Conservation (phyloP, 257 asterid genomes). For the Agastache rugosa region DNA sequence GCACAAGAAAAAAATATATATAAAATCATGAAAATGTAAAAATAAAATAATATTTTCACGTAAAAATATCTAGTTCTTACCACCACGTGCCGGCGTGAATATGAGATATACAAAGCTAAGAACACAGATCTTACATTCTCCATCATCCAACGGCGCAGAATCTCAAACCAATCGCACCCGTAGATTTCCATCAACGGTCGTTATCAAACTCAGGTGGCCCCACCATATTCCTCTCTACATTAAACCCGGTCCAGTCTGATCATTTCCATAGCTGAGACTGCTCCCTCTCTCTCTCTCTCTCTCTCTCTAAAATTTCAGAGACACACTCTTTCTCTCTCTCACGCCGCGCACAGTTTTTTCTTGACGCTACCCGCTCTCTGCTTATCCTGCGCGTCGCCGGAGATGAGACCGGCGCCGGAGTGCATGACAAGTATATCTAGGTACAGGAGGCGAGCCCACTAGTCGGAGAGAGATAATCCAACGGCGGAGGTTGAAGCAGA, state of each 20-base stretch:
- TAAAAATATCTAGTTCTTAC: conserved; percentile 4
- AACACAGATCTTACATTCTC: conserved; percentile 49
- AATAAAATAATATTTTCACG: neutral
- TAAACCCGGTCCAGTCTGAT: conserved; percentile 48
- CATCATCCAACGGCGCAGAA: conserved; percentile 51
- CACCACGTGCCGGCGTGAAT: conserved; percentile 52
- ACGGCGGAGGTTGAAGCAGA: conserved; percentile 38
- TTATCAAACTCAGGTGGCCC: conserved; percentile 44
- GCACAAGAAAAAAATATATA: neutral
- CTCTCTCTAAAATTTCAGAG: conserved; percentile 27
- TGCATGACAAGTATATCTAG: conserved; percentile 48
- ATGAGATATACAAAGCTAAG: conserved; percentile 30
- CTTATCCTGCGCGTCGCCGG: conserved; percentile 48
- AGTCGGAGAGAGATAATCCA: conserved; percentile 8
- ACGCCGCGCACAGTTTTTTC: conserved; percentile 16
- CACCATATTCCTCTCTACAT: conserved; percentile 38
- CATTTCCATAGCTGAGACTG: conserved; percentile 38
- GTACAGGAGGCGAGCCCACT: conserved; percentile 48
- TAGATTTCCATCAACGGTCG: conserved; percentile 43
- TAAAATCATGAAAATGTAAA: neutral
- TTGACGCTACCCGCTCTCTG: conserved; percentile 28
- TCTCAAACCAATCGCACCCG: conserved; percentile 23
- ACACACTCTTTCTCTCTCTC: conserved; percentile 5
- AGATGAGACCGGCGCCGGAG: conserved; percentile 63
- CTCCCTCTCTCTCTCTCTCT: conserved; percentile 25